Percentiles rank a stretch among this genome's conserved stretches.
These are phyloP conservation scores for Botrytis pseudocinerea DNA, from an alignment of 2,329 filamentous ascomycete species.

Conservation along the genomic window DNA sequence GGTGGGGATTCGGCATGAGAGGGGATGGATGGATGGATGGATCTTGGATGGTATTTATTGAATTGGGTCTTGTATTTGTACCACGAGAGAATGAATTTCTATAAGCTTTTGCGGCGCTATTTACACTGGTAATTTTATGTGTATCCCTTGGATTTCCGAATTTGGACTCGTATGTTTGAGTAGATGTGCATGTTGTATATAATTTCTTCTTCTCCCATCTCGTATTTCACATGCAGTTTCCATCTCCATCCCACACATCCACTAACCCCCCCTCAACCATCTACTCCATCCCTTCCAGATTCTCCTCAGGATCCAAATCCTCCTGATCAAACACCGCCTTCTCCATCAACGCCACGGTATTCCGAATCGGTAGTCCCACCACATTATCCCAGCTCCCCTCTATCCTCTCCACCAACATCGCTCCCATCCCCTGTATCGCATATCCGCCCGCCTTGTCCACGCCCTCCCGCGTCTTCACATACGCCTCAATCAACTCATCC, in stretches of 20 bases:
- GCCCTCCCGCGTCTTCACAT: constrained; percentile 83
- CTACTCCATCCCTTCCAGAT: constrained; percentile 31
- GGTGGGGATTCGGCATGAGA: too few species aligned
- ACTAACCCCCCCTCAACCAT: background rate
- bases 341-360: constrained; percentile 79
- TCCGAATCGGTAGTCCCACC: constrained; percentile 80
- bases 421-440: constrained; percentile 85
- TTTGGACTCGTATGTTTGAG: background rate
- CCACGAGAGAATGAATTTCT: background rate
- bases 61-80: background rate
- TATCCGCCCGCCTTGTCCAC: constrained; percentile 97
- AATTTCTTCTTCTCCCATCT: background rate
- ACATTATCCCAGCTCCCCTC: constrained; percentile 94
- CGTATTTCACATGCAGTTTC: background rate
- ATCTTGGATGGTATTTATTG: background rate
- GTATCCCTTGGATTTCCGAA: too few species aligned
- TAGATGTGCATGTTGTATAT: background rate
- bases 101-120: background rate
- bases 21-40: too few species aligned
- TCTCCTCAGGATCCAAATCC: constrained; percentile 53
- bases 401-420: constrained; percentile 83
- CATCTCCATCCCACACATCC: background rate
- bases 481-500: constrained; percentile 83
- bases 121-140: background rate
- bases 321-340: constrained; percentile 78